Conservation (phyloP, 73 alveolate genomes). For the Paramecium sonneborni region DNA sequence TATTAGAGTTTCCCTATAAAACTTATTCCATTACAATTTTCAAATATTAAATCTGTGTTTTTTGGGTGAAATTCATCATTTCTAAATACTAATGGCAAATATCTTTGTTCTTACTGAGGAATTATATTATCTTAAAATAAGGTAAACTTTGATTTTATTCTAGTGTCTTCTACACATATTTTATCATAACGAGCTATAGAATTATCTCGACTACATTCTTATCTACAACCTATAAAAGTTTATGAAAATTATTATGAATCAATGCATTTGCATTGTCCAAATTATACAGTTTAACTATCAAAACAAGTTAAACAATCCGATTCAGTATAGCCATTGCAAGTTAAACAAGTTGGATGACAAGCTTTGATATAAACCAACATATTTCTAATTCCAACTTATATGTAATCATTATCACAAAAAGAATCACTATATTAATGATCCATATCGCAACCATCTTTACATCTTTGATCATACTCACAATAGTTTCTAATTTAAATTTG, state of each 20-base stretch:
- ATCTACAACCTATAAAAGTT: background rate
- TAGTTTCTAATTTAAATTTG: too few species aligned
- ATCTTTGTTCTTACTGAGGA: background rate
- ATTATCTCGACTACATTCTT: background rate
- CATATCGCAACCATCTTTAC: background rate
- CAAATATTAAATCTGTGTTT: background rate
- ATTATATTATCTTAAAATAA: background rate
- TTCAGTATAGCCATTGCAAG: constrained; percentile 32
- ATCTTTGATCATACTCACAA: background rate
- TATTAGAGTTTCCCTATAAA: background rate
- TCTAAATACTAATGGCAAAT: background rate
- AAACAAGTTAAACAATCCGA: background rate
- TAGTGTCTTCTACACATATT: background rate
- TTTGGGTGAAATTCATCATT: background rate
- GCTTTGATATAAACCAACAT: background rate
- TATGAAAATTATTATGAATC: background rate
- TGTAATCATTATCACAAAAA: background rate
- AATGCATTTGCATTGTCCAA: background rate
- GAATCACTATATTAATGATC: background rate
- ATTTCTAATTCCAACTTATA: constrained; percentile 13
- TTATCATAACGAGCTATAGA: background rate
- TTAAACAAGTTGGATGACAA: constrained; percentile 18
- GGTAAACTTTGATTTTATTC: background rate
- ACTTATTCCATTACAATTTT: background rate
- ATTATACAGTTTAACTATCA: background rate